phyloP scores from a whole-genome alignment of 768 basidiomycete genomes.

The Xanthoconium stramineum region DNA sequence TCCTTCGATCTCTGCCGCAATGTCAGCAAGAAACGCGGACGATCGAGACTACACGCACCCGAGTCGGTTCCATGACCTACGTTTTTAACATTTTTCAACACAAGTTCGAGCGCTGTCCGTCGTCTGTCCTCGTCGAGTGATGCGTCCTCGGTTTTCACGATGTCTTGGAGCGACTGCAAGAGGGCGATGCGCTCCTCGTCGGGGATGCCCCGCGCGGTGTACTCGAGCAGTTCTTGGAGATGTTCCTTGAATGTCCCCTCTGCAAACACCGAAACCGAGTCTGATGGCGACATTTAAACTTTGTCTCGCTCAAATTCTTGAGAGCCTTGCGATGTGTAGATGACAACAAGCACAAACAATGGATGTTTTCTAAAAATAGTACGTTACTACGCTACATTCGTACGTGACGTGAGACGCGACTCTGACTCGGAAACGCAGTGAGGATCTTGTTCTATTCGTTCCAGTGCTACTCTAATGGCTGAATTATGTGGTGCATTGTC shows the following conservation, averaged over 20 bases:
- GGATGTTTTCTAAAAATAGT: too few relatives aligned
- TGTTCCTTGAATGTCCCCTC: slow-evolving; percentile 88
- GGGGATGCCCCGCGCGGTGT: slow-evolving; percentile 59
- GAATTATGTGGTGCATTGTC: too few relatives aligned
- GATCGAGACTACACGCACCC: slow-evolving; percentile 43
- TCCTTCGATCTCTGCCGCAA: slow-evolving; percentile 67
- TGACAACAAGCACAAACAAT: slow-evolving; percentile 21
- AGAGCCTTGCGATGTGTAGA: not conserved
- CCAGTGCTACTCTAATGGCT: too few relatives aligned
- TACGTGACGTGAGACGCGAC: too few relatives aligned
- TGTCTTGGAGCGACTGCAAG: slow-evolving; percentile 65
- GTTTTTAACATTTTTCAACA: slow-evolving; percentile 60
- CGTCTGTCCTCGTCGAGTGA: slow-evolving; percentile 53
- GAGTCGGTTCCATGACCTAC: slow-evolving; percentile 76
- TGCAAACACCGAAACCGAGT: slow-evolving; percentile 80
- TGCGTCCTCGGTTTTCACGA: slow-evolving; percentile 48
- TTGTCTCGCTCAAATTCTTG: not conserved
- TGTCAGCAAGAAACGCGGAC: slow-evolving; percentile 2
- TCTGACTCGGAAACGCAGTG: too few relatives aligned
- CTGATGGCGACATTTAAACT: slow-evolving; percentile 58
- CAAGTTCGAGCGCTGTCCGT: slow-evolving; percentile 53
- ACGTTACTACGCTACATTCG: too few relatives aligned
- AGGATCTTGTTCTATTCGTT: too few relatives aligned
- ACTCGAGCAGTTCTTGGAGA: slow-evolving; percentile 77
- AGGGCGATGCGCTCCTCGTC: slow-evolving; percentile 66